Percentiles rank a stretch among this genome's conserved stretches.
These are phyloP conservation scores for Penstemon davidsonii DNA, from an alignment of 257 asterid genomes.

Conservation along the genomic window DNA sequence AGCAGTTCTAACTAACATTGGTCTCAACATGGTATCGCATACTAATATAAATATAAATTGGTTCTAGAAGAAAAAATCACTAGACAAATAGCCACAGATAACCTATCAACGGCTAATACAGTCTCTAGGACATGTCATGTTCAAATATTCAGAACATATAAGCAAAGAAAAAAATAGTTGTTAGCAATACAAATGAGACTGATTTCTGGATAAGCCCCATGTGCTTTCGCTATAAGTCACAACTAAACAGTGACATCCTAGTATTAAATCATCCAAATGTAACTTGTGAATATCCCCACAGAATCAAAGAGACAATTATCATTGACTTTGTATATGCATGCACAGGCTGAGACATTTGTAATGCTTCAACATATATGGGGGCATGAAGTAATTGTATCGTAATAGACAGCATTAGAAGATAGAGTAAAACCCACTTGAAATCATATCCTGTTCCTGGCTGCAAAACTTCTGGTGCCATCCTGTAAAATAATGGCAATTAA, in stretches of 20 bases:
- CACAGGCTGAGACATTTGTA: constrained; percentile 24
- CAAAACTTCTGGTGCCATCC: constrained; percentile 99
- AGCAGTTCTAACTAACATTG: background rate
- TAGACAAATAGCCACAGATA: background rate
- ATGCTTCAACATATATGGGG: constrained; percentile 22
- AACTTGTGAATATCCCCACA: background rate
- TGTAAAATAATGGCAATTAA: constrained; percentile 29
- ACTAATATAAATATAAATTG: background rate
- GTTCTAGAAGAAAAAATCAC: constrained; percentile 23
- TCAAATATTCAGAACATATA: background rate
- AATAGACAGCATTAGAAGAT: constrained; percentile 14
- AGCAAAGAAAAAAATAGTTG: constrained; percentile 7
- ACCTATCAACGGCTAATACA: background rate
- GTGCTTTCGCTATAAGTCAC: constrained; percentile 19
- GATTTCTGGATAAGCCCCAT: too few relatives aligned
- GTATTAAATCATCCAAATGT: constrained; percentile 3
- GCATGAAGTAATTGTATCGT: constrained; percentile 24
- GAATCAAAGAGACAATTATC: constrained; percentile 10
- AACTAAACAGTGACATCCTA: constrained; percentile 25
- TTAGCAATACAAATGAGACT: background rate
- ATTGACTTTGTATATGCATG: constrained; percentile 25
- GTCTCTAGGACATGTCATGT: background rate
- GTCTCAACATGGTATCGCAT: constrained; percentile 14
- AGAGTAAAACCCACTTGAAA: constrained; percentile 73
- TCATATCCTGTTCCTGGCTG: constrained; percentile 99